Percentiles rank a stretch among this genome's conserved stretches.
Conservation (phyloP, 2,329 filamentous ascomycete species). For the Didymella pinodella region DNA sequence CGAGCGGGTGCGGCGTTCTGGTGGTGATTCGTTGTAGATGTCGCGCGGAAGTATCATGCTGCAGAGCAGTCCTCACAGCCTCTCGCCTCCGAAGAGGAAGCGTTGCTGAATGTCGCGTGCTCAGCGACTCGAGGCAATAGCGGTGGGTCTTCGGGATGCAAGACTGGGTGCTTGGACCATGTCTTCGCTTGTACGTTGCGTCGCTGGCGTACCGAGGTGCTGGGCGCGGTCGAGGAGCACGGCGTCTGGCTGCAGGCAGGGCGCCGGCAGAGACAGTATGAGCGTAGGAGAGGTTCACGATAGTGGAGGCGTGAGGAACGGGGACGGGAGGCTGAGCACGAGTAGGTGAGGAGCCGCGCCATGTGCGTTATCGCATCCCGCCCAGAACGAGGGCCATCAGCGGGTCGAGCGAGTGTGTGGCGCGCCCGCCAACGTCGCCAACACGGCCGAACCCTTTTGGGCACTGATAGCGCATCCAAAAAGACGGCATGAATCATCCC, state of each 20-base stretch:
- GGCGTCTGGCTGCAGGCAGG: constrained; percentile 5
- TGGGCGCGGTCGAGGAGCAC: constrained; percentile 14
- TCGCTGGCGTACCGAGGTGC: constrained; percentile 40
- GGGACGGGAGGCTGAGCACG: constrained; percentile 8
- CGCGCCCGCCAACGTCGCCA: constrained; percentile 23
- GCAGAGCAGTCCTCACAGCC: constrained; percentile 40
- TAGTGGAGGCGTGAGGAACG: constrained; percentile 10
- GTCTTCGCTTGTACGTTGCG: constrained; percentile 37
- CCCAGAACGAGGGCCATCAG: constrained; percentile 18
- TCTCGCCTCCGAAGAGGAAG: constrained; percentile 53
- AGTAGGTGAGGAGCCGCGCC: constrained; percentile 19
- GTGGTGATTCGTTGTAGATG: constrained; percentile 59
- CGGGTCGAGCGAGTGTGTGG: constrained; percentile 22
- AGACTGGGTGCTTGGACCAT: constrained; percentile 48
- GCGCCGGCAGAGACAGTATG: constrained; percentile 11
- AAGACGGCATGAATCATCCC: constrained; percentile 1
- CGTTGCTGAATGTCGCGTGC: constrained; percentile 46
- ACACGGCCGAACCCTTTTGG: constrained; percentile 18
- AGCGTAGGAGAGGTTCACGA: constrained; percentile 8
- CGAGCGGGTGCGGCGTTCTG: constrained; percentile 58
- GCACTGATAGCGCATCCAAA: constrained; percentile 18
- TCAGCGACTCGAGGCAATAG: constrained; percentile 35
- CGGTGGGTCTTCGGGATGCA: constrained; percentile 25
- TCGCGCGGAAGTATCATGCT: constrained; percentile 48
- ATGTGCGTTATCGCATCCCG: constrained; percentile 19